Conservation (phyloP, 1,139 yeast genomes). For the Pneumocystis carinii region DNA sequence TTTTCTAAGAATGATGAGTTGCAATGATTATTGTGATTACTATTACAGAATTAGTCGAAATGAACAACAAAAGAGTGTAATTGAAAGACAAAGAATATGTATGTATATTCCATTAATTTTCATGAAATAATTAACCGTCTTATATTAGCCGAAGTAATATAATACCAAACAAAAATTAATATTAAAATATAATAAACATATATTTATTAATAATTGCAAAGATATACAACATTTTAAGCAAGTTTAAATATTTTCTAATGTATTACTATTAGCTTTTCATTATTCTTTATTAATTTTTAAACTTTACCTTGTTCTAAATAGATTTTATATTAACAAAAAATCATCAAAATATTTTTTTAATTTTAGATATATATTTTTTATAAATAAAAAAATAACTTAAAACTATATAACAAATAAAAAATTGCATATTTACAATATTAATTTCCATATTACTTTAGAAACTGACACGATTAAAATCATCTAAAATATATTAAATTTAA, state of each 20-base stretch:
- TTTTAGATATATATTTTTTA: neutral
- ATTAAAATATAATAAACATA: neutral
- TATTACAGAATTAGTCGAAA: constrained; percentile 72
- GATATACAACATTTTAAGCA: neutral
- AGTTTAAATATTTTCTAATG: neutral
- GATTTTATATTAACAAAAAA: neutral
- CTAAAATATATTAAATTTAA: neutral
- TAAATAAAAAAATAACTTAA: neutral
- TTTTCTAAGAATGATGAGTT: constrained; percentile 71
- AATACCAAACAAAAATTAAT: neutral
- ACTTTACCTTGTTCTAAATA: too few relatives aligned
- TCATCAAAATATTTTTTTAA: neutral
- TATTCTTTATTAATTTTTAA: neutral
- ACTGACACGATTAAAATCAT: neutral
- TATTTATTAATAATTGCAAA: too few relatives aligned
- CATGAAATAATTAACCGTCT: neutral
- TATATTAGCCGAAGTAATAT: neutral
- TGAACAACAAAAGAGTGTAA: constrained; percentile 63
- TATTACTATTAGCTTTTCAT: neutral
- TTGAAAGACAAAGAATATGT: constrained; percentile 36
- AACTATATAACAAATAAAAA: neutral
- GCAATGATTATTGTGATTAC: constrained; percentile 74
- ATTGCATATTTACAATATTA: neutral
- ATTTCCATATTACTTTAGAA: neutral
- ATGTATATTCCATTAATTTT: constrained; percentile 11